phyloP scores from a whole-genome alignment of 1,284 basidiomycete species.

The Rhodotorula sp. region DNA sequence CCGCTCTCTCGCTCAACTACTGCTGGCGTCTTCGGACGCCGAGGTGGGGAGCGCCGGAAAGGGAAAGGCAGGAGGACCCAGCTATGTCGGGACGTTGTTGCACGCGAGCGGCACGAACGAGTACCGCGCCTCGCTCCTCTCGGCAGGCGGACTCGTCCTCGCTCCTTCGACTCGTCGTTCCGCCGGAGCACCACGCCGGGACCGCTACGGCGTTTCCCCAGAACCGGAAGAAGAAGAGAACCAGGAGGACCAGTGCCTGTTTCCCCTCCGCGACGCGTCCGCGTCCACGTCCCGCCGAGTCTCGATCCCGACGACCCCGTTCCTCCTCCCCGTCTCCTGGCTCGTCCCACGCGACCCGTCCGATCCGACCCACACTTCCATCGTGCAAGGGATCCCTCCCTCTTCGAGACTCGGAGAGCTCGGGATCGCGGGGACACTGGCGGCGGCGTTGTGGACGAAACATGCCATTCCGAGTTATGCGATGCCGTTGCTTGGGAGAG shows the following conservation, averaged over 20 bases:
- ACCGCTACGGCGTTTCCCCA: background rate
- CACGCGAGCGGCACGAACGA: slow-evolving; percentile 34
- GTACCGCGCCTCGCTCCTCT: slow-evolving; percentile 23
- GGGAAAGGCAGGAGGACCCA: background rate
- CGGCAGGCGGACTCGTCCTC: slow-evolving; percentile 29
- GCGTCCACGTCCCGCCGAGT: background rate
- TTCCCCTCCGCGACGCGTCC: slow-evolving; percentile 3
- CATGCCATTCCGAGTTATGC: slow-evolving; percentile 22
- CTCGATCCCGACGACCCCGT: slow-evolving; percentile 27
- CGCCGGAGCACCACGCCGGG: background rate
- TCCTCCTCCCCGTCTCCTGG: slow-evolving; percentile 32
- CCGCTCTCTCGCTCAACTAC: background rate
- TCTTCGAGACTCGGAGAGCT: slow-evolving; percentile 7
- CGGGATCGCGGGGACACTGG: slow-evolving; percentile 15
- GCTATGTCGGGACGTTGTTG: slow-evolving; percentile 24
- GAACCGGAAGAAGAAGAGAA: background rate
- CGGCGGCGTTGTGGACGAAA: slow-evolving; percentile 30
- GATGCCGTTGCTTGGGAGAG: slow-evolving; percentile 9
- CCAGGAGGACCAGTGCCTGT: background rate
- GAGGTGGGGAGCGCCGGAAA: too few relatives aligned
- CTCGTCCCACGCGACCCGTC: slow-evolving; percentile 9
- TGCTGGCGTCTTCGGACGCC: too few relatives aligned
- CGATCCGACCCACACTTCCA: slow-evolving; percentile 13
- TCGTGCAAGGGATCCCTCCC: slow-evolving; percentile 25
- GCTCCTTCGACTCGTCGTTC: background rate